A percentile compares a stretch with the other conserved stretches of the same genome.
phyloP scores from a whole-genome alignment of 225 moss, liverwort and hornwort genomes.

The Bryoerythrophyllum caledonicum region DNA sequence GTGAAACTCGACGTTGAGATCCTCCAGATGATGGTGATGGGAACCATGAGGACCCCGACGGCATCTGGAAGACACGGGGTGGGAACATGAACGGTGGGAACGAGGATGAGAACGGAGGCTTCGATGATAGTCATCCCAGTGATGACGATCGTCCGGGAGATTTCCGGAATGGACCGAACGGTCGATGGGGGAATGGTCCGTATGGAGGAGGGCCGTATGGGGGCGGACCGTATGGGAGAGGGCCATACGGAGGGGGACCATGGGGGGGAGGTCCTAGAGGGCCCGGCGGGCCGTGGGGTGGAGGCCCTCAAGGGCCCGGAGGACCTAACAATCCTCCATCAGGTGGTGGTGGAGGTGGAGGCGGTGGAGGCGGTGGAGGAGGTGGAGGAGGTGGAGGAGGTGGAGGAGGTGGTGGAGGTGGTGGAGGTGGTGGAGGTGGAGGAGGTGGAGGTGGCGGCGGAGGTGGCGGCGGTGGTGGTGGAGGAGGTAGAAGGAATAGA shows the following conservation, averaged over 20 bases:
- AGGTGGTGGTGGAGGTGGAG: background rate
- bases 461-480: slow-evolving; percentile 3
- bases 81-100: background rate
- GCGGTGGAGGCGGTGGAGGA: background rate
- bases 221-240: background rate
- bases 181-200: slow-evolving; percentile 25
- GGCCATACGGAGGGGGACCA: too few species aligned
- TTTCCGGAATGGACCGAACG: background rate
- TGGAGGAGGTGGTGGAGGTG: too few species aligned
- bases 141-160: background rate
- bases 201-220: background rate
- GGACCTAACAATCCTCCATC: too few species aligned
- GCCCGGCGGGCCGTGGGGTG: background rate
- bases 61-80: background rate
- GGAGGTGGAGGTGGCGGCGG: background rate
- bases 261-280: slow-evolving; percentile 1
- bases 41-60: background rate
- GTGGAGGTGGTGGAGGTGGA: background rate
- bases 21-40: background rate
- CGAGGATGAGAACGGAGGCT: slow-evolving; percentile 4
- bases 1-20: background rate
- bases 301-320: slow-evolving; percentile 3
- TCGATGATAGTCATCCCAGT: background rate
- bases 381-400: too few species aligned
- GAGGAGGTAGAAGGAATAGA: slow-evolving; percentile 13